Evolutionary conservation across 768 basidiomycete species (phyloP).

Genomic region (Butyriboletus loyo): DNA sequence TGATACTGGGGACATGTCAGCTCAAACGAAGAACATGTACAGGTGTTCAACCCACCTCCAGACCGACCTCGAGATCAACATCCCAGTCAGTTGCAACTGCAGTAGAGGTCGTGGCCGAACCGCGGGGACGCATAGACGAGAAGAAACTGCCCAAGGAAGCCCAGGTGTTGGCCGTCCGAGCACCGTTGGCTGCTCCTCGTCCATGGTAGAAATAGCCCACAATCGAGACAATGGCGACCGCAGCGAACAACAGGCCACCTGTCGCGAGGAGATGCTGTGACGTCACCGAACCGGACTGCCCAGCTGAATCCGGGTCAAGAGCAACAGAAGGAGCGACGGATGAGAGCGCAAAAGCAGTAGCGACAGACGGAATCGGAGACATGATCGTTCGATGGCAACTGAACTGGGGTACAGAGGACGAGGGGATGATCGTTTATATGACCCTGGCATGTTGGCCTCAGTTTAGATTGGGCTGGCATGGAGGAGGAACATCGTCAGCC

Average conservation of each 20-base stretch:
- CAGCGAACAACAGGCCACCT: constrained; percentile 15
- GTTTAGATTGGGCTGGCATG: constrained; percentile 2
- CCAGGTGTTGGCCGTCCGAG: constrained; percentile 3
- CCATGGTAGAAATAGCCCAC: constrained; percentile 15
- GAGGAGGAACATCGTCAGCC: constrained; percentile 8
- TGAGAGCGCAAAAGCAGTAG: constrained; percentile 3
- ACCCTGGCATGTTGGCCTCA: constrained; percentile 1
- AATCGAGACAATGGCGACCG: constrained; percentile 10
- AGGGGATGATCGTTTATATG: constrained; percentile 4
- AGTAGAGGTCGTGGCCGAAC: neutral
- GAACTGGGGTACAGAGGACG: neutral
- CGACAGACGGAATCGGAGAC: constrained; percentile 16
- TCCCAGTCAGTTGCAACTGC: neutral
- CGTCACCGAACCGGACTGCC: neutral
- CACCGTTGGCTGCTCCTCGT: neutral
- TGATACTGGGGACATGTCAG: constrained; percentile 6
- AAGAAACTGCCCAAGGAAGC: constrained; percentile 1
- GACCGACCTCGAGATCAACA: constrained; percentile 8
- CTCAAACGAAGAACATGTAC: neutral
- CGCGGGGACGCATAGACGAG: constrained; percentile 5
- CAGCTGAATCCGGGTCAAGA: neutral
- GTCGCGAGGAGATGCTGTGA: constrained; percentile 5
- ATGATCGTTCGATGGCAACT: constrained; percentile 6
- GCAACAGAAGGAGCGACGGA: neutral
- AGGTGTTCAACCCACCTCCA: constrained; percentile 1